Percentiles rank a stretch among this genome's conserved stretches.
Evolutionary conservation across 441 rosid species (phyloP).

Genomic region (Pelargonium cotyledonis): DNA sequence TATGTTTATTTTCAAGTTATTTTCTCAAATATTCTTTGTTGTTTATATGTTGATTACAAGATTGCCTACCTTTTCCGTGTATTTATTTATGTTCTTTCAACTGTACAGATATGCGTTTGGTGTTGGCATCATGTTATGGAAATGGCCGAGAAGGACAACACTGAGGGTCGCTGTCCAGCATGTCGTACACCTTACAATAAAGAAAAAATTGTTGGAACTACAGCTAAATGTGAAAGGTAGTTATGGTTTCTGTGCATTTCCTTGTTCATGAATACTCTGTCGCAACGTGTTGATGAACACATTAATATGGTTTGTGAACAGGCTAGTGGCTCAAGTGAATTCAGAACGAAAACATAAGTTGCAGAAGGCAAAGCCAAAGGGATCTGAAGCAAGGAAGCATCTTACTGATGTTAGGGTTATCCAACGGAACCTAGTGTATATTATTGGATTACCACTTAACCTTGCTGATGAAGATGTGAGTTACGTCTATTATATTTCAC

Average conservation of each 20-base stretch:
- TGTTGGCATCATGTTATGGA: conserved; percentile 59
- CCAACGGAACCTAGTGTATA: conserved; percentile 49
- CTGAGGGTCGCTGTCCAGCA: conserved; percentile 59
- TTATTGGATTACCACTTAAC: conserved; percentile 49
- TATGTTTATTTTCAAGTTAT: neutral
- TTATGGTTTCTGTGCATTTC: neutral
- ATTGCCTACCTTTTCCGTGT: neutral
- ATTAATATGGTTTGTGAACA: conserved; percentile 15
- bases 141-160: conserved; percentile 51
- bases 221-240: conserved; percentile 46
- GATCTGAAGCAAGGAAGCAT: conserved; percentile 47
- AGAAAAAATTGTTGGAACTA: conserved; percentile 54
- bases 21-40: neutral
- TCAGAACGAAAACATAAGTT: conserved; percentile 38
- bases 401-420: conserved; percentile 41
- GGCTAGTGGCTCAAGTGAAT: conserved; percentile 40
- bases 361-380: conserved; percentile 44
- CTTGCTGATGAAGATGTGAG: conserved; percentile 54
- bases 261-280: conserved; percentile 8
- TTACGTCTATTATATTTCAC: conserved; percentile 6
- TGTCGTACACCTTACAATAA: conserved; percentile 52
- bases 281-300: conserved; percentile 2
- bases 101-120: conserved; percentile 56
- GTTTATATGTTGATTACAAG: neutral
- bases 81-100: neutral